Conservation (phyloP, 495 filamentous ascomycete genomes). For the Collariella sp. region DNA sequence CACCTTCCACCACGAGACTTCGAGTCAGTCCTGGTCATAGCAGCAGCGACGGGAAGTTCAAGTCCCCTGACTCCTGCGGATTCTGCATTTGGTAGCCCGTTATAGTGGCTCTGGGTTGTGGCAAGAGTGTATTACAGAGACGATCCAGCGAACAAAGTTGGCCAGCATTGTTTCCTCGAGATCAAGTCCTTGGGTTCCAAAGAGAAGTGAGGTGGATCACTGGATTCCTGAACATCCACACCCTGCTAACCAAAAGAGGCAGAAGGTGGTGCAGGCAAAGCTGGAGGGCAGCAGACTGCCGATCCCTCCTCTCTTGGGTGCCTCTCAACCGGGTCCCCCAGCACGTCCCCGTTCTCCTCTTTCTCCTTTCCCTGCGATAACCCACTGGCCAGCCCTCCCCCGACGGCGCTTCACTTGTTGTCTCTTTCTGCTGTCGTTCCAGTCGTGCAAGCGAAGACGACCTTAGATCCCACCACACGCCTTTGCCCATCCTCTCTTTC, state of each 20-base stretch:
- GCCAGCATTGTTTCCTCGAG: neutral
- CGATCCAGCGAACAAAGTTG: too few species aligned
- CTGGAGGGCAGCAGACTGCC: conserved; percentile 10
- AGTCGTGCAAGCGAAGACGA: neutral
- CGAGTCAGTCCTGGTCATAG: too few species aligned
- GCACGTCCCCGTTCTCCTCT: conserved; percentile 3
- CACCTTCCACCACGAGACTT: too few species aligned
- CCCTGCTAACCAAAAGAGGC: conserved; percentile 9
- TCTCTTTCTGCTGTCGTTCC: neutral
- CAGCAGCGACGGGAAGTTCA: too few species aligned
- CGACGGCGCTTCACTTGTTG: conserved; percentile 1
- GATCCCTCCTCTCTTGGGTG: conserved; percentile 24
- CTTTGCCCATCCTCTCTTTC: too few species aligned
- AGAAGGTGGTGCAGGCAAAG: conserved; percentile 14
- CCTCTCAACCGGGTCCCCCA: conserved; percentile 15
- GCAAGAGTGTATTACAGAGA: too few species aligned
- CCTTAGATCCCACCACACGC: neutral
- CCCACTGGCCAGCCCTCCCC: neutral
- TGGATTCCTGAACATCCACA: conserved; percentile 1
- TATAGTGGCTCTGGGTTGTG: too few species aligned
- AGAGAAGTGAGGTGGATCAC: too few species aligned
- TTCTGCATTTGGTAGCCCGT: too few species aligned
- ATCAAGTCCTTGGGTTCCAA: neutral
- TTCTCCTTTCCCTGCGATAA: conserved; percentile 4
- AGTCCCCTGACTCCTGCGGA: too few species aligned